Evolutionary conservation across 495 filamentous ascomycete genomes (phyloP), one percentile per base, ranked within the genome.

Genomic region (Neurospora tetraspora): DNA sequence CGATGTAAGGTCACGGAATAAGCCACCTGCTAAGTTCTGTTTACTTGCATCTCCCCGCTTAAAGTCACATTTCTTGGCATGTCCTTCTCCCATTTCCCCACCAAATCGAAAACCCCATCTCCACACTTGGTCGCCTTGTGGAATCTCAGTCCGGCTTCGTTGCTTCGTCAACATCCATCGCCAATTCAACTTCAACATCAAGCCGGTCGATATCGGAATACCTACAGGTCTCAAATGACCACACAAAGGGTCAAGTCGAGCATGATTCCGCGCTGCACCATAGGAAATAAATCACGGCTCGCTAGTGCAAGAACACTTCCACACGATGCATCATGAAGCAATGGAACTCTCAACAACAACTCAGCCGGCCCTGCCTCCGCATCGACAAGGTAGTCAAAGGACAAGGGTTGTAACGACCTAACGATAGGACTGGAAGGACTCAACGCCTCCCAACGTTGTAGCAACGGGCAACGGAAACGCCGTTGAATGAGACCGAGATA

Each of bases 301-400:
- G 47, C 47, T 59, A 5, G 47, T 59, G 20, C 45, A n/a, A n/a
- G 42, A 45, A 7, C 1, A 45, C 42, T 45, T 45, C 43, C 9
- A 47, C 20, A 53, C 43, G 45, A 53, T 23, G 20, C 53, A 61
- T 23, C 53, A 61, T 16, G 0, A 61, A 27, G 47, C 47, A 59
- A 59, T 59, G 47, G 47, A 59, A 59, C 47, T 27, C 10, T 53
- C 45, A 53, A 14, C 20, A 47, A 3, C 42, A 45, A n/a, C 61
- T 39, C 72, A 73, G 72, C 40, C 68, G 74, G 72, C 39, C 72
- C 31, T 76, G 59, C 71, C 73, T 68, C 70, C 70, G 72, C 68
- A 73, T 74, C n/a, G 71, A 74, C 77, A 79, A 70, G 78, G 76
- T 0, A 59, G 71, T 74, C 65, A 61, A 68, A 34, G 39, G 18